Base-by-base conservation (phyloP, 257 asterid species). In the Ehretia macrophylla region DNA sequence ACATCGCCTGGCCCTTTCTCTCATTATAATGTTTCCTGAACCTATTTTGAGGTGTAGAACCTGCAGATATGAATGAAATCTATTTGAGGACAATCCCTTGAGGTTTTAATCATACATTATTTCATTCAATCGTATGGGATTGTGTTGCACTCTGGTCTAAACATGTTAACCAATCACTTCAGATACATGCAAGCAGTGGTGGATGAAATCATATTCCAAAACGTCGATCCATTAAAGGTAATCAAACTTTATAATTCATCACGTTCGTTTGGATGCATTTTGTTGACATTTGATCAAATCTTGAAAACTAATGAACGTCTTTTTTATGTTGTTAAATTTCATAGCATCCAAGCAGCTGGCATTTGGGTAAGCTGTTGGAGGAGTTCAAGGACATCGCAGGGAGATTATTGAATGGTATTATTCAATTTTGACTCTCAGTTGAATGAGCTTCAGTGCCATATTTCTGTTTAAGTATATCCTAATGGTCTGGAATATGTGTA, bases 151-250 rank as follows among this genome's bases (percentile, higher is more conserved):
- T 1, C 14, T 22, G 16, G 8, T 22, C 57, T 11, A 14, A 52
- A 52, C 17, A 22, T 52, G 16, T 14, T 27, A 16, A 10, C 27
- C 4, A 1, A 18, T 58, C 5, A 21, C 6, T 51, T 27, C 68
- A 92, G 99, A 84, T 89, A 86, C 85, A 93, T 93, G 91, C 99
- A 93, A 81, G 99, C 96, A 56, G 95, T 86, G 70, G 87, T 81
- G 46, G 85, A 87, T 77, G 99, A 93, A 70, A 79, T 93, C 57
- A 67, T 93, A 67, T 75, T 81, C 64, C 83, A 75, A 65, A 78
- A 75, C 68, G 91, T 77, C 44, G 76, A 89, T 83, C 95, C 96
- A 11, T 63, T 77, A 44, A 88, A 85, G 95, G 97, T 88, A 54
- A 65, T 72, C 27, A 50, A 52, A 70, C 61, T 59, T 62, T 32